Evolutionary conservation across 805 yeast species (phyloP).

Genomic region (Metschnikowia borealis): DNA sequence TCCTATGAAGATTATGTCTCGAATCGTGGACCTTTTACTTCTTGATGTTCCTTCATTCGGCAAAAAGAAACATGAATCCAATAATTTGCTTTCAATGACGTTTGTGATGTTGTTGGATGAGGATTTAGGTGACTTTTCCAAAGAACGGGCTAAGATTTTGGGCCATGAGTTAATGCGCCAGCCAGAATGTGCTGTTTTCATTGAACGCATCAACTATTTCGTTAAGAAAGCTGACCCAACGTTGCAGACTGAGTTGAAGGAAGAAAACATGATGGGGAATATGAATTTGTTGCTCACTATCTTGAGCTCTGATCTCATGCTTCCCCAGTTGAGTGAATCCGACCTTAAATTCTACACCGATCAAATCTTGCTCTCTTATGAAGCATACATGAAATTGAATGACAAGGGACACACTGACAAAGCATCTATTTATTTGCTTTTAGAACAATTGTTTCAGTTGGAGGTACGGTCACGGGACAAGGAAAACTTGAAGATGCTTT

Average conservation of each 20-base stretch:
- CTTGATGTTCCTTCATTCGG: slow-evolving; percentile 38
- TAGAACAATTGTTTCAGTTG: slow-evolving; percentile 61
- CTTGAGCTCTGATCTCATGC: slow-evolving; percentile 18
- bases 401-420: slow-evolving; percentile 11
- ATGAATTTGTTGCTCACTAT: slow-evolving; percentile 62
- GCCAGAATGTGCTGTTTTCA: slow-evolving; percentile 22
- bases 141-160: slow-evolving; percentile 47
- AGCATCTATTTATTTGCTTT: slow-evolving; percentile 43
- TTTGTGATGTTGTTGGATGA: slow-evolving; percentile 72
- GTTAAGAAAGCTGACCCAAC: slow-evolving; percentile 48
- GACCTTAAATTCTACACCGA: slow-evolving; percentile 6
- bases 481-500: slow-evolving; percentile 64
- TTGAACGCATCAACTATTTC: slow-evolving; percentile 43
- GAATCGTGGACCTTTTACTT: slow-evolving; percentile 74
- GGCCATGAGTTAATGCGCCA: slow-evolving; percentile 34
- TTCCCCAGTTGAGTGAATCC: slow-evolving; percentile 17
- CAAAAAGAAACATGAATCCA: slow-evolving; percentile 16
- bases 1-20: slow-evolving; percentile 79
- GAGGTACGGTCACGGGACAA: slow-evolving; percentile 72
- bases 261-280: slow-evolving; percentile 69
- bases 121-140: slow-evolving; percentile 59
- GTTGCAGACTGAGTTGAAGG: slow-evolving; percentile 33
- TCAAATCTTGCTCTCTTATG: slow-evolving; percentile 18
- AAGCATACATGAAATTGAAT: slow-evolving; percentile 19
- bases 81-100: slow-evolving; percentile 60